Percentiles rank a stretch among this genome's conserved stretches.
Conservation (phyloP, 2,329 filamentous ascomycete species). For the Alternaria postmessia region DNA sequence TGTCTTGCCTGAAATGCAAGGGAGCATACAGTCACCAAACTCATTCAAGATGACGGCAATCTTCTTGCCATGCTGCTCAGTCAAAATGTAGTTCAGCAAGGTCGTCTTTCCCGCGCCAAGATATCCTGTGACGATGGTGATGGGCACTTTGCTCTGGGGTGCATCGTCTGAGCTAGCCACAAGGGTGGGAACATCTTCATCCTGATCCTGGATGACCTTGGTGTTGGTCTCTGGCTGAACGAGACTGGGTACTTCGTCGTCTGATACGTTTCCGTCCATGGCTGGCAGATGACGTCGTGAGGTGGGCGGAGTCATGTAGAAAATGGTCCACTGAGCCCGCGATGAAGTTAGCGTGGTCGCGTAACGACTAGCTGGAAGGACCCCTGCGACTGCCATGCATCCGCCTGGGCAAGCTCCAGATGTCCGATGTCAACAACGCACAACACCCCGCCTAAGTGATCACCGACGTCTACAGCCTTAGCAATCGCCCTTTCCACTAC, state of each 20-base stretch:
- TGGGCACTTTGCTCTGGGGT: slow-evolving; percentile 73
- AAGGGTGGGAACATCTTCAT: slow-evolving; percentile 35
- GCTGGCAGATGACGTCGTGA: slow-evolving; percentile 15
- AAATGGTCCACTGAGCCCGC: slow-evolving; percentile 5
- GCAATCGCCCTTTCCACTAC: neutral
- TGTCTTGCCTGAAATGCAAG: neutral
- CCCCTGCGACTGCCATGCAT: slow-evolving; percentile 30
- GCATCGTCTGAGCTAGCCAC: slow-evolving; percentile 54
- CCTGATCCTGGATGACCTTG: slow-evolving; percentile 30
- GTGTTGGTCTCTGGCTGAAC: slow-evolving; percentile 56
- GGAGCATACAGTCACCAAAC: slow-evolving; percentile 47
- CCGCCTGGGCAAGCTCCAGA: slow-evolving; percentile 19
- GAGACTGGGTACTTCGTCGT: slow-evolving; percentile 58
- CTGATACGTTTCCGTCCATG: slow-evolving; percentile 36
- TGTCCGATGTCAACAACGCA: slow-evolving; percentile 23
- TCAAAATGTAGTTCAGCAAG: slow-evolving; percentile 93
- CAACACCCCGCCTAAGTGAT: slow-evolving; percentile 10
- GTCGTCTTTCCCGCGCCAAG: slow-evolving; percentile 96
- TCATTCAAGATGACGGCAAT: slow-evolving; percentile 97
- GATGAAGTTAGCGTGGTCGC: slow-evolving; percentile 12
- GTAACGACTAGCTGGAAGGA: slow-evolving; percentile 3
- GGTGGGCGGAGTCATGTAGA: slow-evolving; percentile 14
- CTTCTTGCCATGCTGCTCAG: slow-evolving; percentile 93
- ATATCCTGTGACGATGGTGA: slow-evolving; percentile 90
- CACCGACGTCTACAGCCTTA: neutral